These are phyloP conservation scores for Rhizoctonia solani DNA, from an alignment of 1,284 basidiomycete species.

Conservation along the genomic window DNA sequence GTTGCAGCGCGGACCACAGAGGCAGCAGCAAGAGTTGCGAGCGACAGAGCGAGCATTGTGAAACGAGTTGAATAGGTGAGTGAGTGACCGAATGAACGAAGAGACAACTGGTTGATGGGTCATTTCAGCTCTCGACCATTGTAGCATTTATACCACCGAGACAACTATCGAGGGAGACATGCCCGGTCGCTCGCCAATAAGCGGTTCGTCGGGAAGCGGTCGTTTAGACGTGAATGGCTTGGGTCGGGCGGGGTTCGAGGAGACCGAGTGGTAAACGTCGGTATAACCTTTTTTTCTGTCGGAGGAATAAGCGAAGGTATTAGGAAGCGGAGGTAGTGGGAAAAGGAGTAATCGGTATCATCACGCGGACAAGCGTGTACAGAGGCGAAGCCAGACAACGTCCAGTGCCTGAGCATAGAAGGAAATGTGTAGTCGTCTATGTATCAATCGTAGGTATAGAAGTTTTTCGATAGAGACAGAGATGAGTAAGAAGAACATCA, in stretches of 20 bases:
- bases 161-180: neutral
- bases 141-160: neutral
- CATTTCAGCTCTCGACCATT: neutral
- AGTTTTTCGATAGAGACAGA: neutral
- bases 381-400: too few relatives aligned
- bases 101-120: neutral
- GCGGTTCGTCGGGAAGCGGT: neutral
- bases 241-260: neutral
- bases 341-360: too few relatives aligned
- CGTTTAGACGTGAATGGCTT: neutral
- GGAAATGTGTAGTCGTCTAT: too few relatives aligned
- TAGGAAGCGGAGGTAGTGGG: too few relatives aligned
- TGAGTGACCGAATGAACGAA: too few relatives aligned
- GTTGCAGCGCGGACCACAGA: slow-evolving; percentile 17
- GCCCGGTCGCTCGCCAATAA: neutral
- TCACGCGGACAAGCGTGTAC: too few relatives aligned
- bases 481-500: neutral
- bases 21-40: slow-evolving; percentile 2
- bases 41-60: slow-evolving; percentile 4
- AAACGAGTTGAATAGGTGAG: neutral
- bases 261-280: too few relatives aligned
- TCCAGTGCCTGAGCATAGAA: too few relatives aligned
- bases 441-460: too few relatives aligned
- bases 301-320: too few relatives aligned
- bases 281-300: too few relatives aligned